Evolutionary conservation across 1,284 basidiomycete genomes (phyloP), one percentile per base, ranked within the genome.

Genomic region (Ustilago esculenta): DNA sequence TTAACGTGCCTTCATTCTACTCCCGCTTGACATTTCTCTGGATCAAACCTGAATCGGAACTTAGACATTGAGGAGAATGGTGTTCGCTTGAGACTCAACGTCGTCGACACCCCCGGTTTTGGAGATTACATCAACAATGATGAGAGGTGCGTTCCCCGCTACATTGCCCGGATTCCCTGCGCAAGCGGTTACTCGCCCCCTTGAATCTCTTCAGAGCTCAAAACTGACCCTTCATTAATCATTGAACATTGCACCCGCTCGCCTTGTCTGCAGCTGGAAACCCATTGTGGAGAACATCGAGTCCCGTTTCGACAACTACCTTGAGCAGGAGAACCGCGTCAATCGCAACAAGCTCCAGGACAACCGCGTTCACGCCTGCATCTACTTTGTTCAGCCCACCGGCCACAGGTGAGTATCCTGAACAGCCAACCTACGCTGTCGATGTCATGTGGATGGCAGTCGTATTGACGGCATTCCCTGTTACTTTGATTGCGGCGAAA

Each of bases 71-170:
- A 79, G 53, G 79, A 81, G 68, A 81, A 80, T 61, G 79, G 79
- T 21, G 79, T 81, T 41, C 75, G 79, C 30, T 73, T 81, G 54
- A 72, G 72, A 21, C 69, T 81, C 46, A 81, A 75, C 57, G 77
- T 81, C 42, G 79, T 81, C 48, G 79, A 81, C 59, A 81, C 79
- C 15, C 79, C 79, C 24, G 79, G 79, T 29, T 81, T 80, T 47
- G 79, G 78, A 36, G 79, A 81, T 68, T 81, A 67, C 53, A 71
- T 81, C 52, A 81, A 81, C 76, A 81, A 81, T 52, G 76, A 79
- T 36, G 72, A 77, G 23, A 77, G 75, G 55, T 75, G 42, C n/a
- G 73, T 35, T 4, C 10, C 10, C 15, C 15, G 24, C 11, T 24
- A 18, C 43, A 37, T 4, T 1, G n/a, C 32, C 36, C 25, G 17